Percentiles rank a stretch among this genome's conserved stretches.
phyloP scores from a whole-genome alignment of 179 eudicot genomes.

The Spinacia oleracea region DNA sequence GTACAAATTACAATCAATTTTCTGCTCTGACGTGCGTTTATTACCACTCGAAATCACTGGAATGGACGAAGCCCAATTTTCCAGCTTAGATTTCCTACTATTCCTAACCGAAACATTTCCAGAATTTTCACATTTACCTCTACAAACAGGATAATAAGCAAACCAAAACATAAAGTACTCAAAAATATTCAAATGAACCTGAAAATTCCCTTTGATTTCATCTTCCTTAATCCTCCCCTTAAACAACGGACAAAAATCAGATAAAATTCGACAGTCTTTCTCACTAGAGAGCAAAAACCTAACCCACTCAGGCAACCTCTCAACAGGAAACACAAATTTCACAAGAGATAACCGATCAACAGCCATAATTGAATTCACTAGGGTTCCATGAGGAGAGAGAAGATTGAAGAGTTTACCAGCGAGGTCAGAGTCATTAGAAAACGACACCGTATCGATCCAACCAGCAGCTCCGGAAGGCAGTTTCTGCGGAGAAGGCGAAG shows the following conservation, averaged over 20 bases:
- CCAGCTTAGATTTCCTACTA: slow-evolving; percentile 58
- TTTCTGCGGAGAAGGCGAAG: slow-evolving; percentile 37
- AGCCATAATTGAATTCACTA: slow-evolving; percentile 60
- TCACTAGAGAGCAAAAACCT: slow-evolving; percentile 56
- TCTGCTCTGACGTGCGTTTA: slow-evolving; percentile 55
- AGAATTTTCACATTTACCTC: slow-evolving; percentile 49
- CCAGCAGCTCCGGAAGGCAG: slow-evolving; percentile 24
- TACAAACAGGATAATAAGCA: slow-evolving; percentile 87
- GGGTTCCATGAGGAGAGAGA: slow-evolving; percentile 62
- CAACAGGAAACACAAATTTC: slow-evolving; percentile 74
- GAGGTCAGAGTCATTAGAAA: slow-evolving; percentile 42
- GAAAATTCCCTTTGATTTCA: slow-evolving; percentile 47
- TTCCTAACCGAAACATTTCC: slow-evolving; percentile 36
- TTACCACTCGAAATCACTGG: slow-evolving; percentile 55
- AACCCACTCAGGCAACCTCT: slow-evolving; percentile 84
- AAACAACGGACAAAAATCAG: slow-evolving; percentile 67
- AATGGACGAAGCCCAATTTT: slow-evolving; percentile 79
- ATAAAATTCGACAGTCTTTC: slow-evolving; percentile 45
- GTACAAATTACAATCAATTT: slow-evolving; percentile 54
- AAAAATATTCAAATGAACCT: slow-evolving; percentile 82
- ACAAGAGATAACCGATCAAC: slow-evolving; percentile 75
- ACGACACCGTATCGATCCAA: slow-evolving; percentile 58
- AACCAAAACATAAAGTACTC: slow-evolving; percentile 93
- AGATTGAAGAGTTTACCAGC: slow-evolving; percentile 49
- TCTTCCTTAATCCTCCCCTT: slow-evolving; percentile 58